A percentile compares a stretch with the other conserved stretches of the same genome.
Conservation (phyloP, 2,329 filamentous ascomycete species). For the Amauroascus niger region DNA sequence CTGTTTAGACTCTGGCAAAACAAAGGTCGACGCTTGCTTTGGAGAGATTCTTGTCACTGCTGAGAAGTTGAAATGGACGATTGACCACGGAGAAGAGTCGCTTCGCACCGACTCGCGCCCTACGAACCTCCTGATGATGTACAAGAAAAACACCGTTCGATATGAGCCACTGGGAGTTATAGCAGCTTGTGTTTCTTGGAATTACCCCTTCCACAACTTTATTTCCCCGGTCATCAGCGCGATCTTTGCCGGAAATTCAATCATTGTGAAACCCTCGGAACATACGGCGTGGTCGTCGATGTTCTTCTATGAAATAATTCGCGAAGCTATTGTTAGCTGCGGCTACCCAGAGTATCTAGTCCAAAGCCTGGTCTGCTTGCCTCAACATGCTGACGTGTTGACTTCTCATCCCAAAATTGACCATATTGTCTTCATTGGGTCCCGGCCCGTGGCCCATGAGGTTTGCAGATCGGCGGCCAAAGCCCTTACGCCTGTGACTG, state of each 20-base stretch:
- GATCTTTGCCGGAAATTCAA: conserved; percentile 81
- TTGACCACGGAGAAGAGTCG: conserved; percentile 77
- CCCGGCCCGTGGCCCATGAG: conserved; percentile 71
- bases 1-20: conserved; percentile 91
- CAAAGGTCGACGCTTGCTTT: conserved; percentile 83
- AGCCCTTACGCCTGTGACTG: conserved; percentile 73
- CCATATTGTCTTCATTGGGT: conserved; percentile 95
- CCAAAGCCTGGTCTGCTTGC: conserved; percentile 81
- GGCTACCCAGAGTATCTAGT: conserved; percentile 73
- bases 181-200: conserved; percentile 89
- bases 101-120: conserved; percentile 62
- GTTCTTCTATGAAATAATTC: conserved; percentile 72
- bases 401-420: conserved; percentile 75
- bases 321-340: conserved; percentile 68
- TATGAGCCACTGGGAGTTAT: conserved; percentile 94
- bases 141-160: conserved; percentile 81
- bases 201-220: conserved; percentile 93
- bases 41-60: conserved; percentile 90
- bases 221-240: conserved; percentile 83
- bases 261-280: conserved; percentile 90
- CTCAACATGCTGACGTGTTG: conserved; percentile 66
- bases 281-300: conserved; percentile 85
- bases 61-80: conserved; percentile 92
- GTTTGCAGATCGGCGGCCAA: conserved; percentile 81
- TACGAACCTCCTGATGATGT: conserved; percentile 86